phyloP scores from a whole-genome alignment of 805 yeast genomes.

The Saccharomycopsis sp. region DNA sequence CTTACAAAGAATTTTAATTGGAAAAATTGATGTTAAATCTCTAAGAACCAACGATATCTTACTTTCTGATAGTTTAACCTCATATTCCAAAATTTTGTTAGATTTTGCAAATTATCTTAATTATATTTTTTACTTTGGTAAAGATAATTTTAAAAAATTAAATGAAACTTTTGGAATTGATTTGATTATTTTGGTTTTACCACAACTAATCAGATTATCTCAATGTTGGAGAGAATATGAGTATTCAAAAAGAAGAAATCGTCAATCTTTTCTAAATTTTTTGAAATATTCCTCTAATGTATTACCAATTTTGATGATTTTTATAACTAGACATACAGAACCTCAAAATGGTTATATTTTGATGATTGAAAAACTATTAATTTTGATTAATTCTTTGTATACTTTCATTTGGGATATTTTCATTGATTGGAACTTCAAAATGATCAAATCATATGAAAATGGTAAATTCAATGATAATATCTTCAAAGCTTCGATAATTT shows the following conservation, averaged over 20 bases:
- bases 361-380: conserved; percentile 28
- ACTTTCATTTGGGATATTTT: conserved; percentile 83
- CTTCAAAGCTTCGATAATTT: conserved; percentile 46
- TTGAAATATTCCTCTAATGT: conserved; percentile 61
- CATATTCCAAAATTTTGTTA: conserved; percentile 65
- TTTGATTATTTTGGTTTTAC: conserved; percentile 34
- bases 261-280: conserved; percentile 56
- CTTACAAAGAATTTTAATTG: conserved; percentile 41
- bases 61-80: conserved; percentile 74
- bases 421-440: conserved; percentile 65
- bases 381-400: conserved; percentile 59
- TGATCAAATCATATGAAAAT: neutral
- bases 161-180: conserved; percentile 21
- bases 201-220: conserved; percentile 63
- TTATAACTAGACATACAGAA: conserved; percentile 23
- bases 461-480: neutral
- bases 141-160: neutral
- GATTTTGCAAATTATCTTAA: conserved; percentile 45
- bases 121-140: conserved; percentile 22
- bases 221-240: conserved; percentile 73
- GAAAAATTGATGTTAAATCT: conserved; percentile 44
- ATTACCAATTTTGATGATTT: conserved; percentile 38
- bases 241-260: conserved; percentile 33
- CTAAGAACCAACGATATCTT: conserved; percentile 71
- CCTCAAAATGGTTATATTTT: neutral